Evolutionary conservation across 2,329 filamentous ascomycete genomes (phyloP).

Genomic region (Rhynchosporium graminicola): DNA sequence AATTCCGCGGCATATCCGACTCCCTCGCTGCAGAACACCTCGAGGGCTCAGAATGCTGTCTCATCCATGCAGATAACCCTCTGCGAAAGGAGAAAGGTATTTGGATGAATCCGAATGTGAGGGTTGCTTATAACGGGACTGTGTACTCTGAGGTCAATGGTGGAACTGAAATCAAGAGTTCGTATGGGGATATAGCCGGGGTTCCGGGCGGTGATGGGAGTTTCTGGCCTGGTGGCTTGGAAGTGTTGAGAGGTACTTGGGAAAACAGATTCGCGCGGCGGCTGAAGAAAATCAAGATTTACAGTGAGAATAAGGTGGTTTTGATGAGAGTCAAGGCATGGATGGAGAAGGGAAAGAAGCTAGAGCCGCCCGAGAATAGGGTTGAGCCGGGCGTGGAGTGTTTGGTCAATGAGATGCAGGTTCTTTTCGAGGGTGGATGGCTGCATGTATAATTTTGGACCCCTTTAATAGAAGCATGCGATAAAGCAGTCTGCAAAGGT

Average conservation of each 20-base stretch:
- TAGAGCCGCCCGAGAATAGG: slow-evolving; percentile 29
- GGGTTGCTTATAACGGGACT: slow-evolving; percentile 61
- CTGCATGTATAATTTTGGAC: slow-evolving; percentile 46
- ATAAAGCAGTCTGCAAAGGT: neutral
- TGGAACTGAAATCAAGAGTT: slow-evolving; percentile 26
- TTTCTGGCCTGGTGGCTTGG: slow-evolving; percentile 27
- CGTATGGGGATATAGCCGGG: slow-evolving; percentile 3
- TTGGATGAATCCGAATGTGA: slow-evolving; percentile 68
- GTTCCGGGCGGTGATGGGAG: slow-evolving; percentile 22
- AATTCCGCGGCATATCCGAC: slow-evolving; percentile 66
- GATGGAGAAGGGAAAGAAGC: slow-evolving; percentile 39
- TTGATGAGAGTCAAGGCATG: slow-evolving; percentile 29
- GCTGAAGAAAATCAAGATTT: slow-evolving; percentile 41
- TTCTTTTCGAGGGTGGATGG: slow-evolving; percentile 59
- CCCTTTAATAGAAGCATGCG: neutral
- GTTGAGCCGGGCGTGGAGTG: slow-evolving; percentile 53
- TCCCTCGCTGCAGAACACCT: slow-evolving; percentile 62
- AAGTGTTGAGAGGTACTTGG: slow-evolving; percentile 46
- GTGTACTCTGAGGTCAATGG: slow-evolving; percentile 55
- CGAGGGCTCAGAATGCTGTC: slow-evolving; percentile 78
- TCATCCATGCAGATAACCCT: slow-evolving; percentile 71
- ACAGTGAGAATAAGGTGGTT: slow-evolving; percentile 32
- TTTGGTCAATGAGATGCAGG: slow-evolving; percentile 63
- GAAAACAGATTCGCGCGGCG: slow-evolving; percentile 55
- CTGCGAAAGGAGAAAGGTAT: slow-evolving; percentile 49